Evolutionary conservation across 2,329 filamentous ascomycete genomes (phyloP), one percentile per base, ranked within the genome.

Genomic region (Metarhizium sp.): DNA sequence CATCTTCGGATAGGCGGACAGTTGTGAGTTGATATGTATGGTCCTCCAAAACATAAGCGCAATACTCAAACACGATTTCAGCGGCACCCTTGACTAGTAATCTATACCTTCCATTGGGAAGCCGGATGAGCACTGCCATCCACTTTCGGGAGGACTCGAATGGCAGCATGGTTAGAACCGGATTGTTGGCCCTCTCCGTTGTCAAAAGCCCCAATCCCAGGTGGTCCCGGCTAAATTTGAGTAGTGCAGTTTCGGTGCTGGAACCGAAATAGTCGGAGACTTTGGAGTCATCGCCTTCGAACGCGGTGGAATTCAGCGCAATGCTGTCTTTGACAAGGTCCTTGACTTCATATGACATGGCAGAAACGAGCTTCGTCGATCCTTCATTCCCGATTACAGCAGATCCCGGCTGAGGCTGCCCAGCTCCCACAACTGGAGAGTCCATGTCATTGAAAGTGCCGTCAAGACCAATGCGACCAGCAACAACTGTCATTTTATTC

Each of bases 401-500:
- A 14, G 62, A 57, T 5, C 59, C 60, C 2, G 63, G 61, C 47
- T 59, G 60, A 16, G 60, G 61, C 2, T 59, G 57, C 25, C 62
- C 58, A 13, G 60, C 52, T 20, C 61, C 61, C 11, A 57, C 57
- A 2, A 56, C 56, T 13, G 56, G 56, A n/a, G 59, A 42, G 2
- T 71, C 68, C 4, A 60, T 64, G 34, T 74, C 71, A 8, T 73
- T 69, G 49, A 72, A 74, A 46, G 61, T 65, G 13, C 64, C 63
- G 8, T 69, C 66, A 4, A 68, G 57, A 3, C 81, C 80, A 36
- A 84, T 60, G 10, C 78, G 79, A 7, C 81, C 81, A 40, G 76
- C 75, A 16, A 84, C 80, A 3, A 82, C 78, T 3, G 73, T 79
- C 81, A 85, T 85, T 60, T 80, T 79, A 59, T 85, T 84, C 59